These are phyloP conservation scores for Myxozyma kluyveri DNA, from an alignment of 805 yeast genomes.

Conservation along the genomic window DNA sequence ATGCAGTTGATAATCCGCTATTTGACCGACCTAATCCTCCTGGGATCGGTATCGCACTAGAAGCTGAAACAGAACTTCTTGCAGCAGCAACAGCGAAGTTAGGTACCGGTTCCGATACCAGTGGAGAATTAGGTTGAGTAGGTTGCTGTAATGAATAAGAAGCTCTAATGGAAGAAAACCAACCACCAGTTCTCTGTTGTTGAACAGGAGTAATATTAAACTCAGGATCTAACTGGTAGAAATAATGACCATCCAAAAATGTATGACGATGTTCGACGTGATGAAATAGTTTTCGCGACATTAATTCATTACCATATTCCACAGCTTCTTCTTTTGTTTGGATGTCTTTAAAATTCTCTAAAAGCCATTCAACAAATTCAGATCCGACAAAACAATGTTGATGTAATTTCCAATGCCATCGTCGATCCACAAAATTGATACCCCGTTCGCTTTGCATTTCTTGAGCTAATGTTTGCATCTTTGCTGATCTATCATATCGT, in stretches of 20 bases:
- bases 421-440: conserved; percentile 67
- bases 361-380: conserved; percentile 82
- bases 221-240: conserved; percentile 67
- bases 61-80: background rate
- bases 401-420: conserved; percentile 87
- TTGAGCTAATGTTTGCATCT: conserved; percentile 53
- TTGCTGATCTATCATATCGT: conserved; percentile 50
- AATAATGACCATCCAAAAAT: conserved; percentile 89
- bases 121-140: conserved; percentile 1
- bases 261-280: conserved; percentile 84
- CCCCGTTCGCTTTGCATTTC: conserved; percentile 64
- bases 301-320: conserved; percentile 69
- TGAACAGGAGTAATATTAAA: conserved; percentile 35
- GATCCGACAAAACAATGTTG: conserved; percentile 77
- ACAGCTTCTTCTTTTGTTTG: conserved; percentile 81
- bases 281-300: conserved; percentile 67
- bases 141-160: background rate
- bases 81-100: background rate
- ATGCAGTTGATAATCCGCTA: conserved; percentile 6
- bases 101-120: no score
- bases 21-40: conserved; percentile 3
- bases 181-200: conserved; percentile 3
- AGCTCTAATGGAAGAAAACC: conserved; percentile 25
- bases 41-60: background rate
- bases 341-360: conserved; percentile 74